These are phyloP conservation scores for Adenanthera pavonina DNA, from an alignment of 306 rosid genomes.

Conservation along the genomic window DNA sequence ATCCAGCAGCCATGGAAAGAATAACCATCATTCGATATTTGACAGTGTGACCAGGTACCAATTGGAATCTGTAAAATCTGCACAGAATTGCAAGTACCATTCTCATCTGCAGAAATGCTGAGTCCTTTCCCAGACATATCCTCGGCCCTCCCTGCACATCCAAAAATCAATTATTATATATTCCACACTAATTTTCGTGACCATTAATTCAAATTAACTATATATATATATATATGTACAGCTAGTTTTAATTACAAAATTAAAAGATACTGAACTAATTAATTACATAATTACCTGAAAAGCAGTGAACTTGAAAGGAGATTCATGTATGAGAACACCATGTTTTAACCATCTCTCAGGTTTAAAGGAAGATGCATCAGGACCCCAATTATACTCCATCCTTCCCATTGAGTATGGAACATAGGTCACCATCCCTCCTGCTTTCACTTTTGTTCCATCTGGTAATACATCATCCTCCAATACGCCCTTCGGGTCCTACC, in stretches of 20 bases:
- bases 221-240: too few relatives aligned
- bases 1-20: constrained; percentile 87
- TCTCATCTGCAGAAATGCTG: constrained; percentile 96
- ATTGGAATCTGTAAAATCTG: constrained; percentile 79
- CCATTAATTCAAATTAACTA: neutral
- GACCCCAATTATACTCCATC: constrained; percentile 93
- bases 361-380: constrained; percentile 72
- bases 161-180: too few relatives aligned
- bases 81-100: constrained; percentile 84
- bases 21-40: constrained; percentile 92
- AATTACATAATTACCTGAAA: constrained; percentile 63
- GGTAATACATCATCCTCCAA: constrained; percentile 86
- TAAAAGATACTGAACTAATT: neutral
- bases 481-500: constrained; percentile 88
- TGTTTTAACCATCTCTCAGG: constrained; percentile 93
- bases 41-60: constrained; percentile 72
- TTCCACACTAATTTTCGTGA: too few relatives aligned
- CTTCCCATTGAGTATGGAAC: constrained; percentile 99
- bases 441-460: constrained; percentile 88
- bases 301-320: constrained; percentile 94
- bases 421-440: constrained; percentile 97
- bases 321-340: constrained; percentile 66
- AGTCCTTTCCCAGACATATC: constrained; percentile 93
- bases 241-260: too few relatives aligned
- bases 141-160: constrained; percentile 81